These are phyloP conservation scores for Brasenia schreberi DNA, from an alignment of 164 flowering plant genomes.

Conservation along the genomic window DNA sequence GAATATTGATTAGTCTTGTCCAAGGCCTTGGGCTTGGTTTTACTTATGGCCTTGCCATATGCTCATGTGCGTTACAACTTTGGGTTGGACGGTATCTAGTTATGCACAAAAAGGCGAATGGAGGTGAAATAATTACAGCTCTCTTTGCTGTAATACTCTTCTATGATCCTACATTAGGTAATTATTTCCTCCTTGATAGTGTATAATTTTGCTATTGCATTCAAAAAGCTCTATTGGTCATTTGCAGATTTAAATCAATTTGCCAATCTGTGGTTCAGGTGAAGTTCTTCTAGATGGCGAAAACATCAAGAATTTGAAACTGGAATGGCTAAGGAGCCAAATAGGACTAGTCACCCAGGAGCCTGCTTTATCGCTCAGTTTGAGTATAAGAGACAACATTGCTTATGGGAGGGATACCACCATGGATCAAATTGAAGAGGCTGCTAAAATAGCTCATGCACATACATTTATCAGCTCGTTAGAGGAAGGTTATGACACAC, in stretches of 20 bases:
- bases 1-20: constrained; percentile 93
- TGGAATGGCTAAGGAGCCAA: constrained; percentile 93
- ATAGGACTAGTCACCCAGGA: constrained; percentile 96
- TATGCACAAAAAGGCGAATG: constrained; percentile 49
- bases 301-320: constrained; percentile 73
- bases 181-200: not conserved
- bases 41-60: constrained; percentile 99
- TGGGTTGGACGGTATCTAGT: constrained; percentile 93
- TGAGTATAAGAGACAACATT: constrained; percentile 90
- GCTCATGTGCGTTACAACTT: constrained; percentile 96
- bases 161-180: constrained; percentile 98
- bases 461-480: constrained; percentile 95
- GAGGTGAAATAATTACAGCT: constrained; percentile 84
- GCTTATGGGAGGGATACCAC: constrained; percentile 83
- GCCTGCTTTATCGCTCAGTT: constrained; percentile 89
- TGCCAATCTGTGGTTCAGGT: constrained; percentile 36
- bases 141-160: constrained; percentile 88
- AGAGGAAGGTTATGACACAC: constrained; percentile 80
- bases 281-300: constrained; percentile 97
- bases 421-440: constrained; percentile 85
- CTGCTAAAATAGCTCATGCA: constrained; percentile 96
- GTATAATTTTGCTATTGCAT: not conserved
- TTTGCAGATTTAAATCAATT: not conserved
- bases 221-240: not conserved
- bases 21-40: constrained; percentile 99